Evolutionary conservation across 345 rosid genomes (phyloP), one percentile per base, ranked within the genome.

Genomic region (Alliaria petiolata): DNA sequence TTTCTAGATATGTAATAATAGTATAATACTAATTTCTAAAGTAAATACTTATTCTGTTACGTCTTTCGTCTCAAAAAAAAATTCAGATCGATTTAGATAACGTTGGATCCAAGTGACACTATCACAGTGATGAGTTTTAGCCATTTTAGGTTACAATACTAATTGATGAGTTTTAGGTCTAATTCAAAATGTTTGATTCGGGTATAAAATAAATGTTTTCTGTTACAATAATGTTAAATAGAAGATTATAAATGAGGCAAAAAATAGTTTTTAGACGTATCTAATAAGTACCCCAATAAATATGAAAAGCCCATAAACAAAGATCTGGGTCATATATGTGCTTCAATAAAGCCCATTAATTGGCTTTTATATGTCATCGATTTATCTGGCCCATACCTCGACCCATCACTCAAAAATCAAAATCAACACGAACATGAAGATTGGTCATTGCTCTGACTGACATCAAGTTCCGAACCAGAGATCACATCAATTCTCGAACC

Each of bases 401-500:
- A 45, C 39, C 73, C 62, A 66, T 58, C 9, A 59, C 11, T 55
- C 19, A 39, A 57, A 65, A 60, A 8, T 45, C 14, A 30, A 57
- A 61, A 11, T 80, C 81, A 84, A 61, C 91, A 90, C 1, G 83
- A 82, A 66, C 96, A 90, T 3, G 90, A 28, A 30, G 89, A 73
- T 35, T 69, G 45, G 40, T 85, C 83, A 69, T 85, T 72, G 81
- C n/a, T 77, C 74, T 87, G 82, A 44, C 83, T 81, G 1, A 78
- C 83, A 75, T 90, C 91, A 67, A 90, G 72, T 67, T 90, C 96
- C 59, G 80, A 54, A 38, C 84, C 89, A 2, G 81, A 61, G 11
- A 85, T 79, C 30, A 85, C 82, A 67, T 90, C 91, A 33, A 85
- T 85, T 78, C 81, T 83, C 10, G 87, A 80, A n/a, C 96, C 96